phyloP scores from a whole-genome alignment of 805 yeast genomes.

The Blastobotrys attinorum region DNA sequence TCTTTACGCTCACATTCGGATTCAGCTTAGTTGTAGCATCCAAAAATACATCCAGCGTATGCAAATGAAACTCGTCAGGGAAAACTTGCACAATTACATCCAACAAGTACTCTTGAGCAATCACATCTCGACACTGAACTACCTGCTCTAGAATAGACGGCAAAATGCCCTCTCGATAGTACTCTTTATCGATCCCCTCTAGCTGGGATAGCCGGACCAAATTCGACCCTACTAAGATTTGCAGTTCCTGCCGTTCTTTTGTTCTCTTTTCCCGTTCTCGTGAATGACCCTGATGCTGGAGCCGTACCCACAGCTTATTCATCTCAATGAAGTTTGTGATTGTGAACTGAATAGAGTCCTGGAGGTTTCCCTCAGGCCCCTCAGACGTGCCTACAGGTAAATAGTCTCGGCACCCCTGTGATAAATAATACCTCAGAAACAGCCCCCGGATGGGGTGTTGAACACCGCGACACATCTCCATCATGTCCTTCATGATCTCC shows the following conservation, averaged over 20 bases:
- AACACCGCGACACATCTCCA: slow-evolving; percentile 95
- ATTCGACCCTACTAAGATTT: slow-evolving; percentile 87
- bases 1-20: slow-evolving; percentile 61
- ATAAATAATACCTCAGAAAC: slow-evolving; percentile 79
- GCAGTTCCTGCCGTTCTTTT: slow-evolving; percentile 78
- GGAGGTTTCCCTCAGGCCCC: slow-evolving; percentile 34
- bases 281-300: slow-evolving; percentile 92
- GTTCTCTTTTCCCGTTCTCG: slow-evolving; percentile 68
- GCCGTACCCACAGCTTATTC: slow-evolving; percentile 96
- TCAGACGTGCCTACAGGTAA: slow-evolving; percentile 35
- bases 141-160: slow-evolving; percentile 84
- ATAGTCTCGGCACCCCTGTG: slow-evolving; percentile 70
- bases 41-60: slow-evolving; percentile 60
- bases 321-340: slow-evolving; percentile 87
- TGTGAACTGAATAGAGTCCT: slow-evolving; percentile 70
- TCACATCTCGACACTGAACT: slow-evolving; percentile 80
- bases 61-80: slow-evolving; percentile 84
- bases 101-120: slow-evolving; percentile 86
- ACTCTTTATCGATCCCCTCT: slow-evolving; percentile 51
- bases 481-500: slow-evolving; percentile 90
- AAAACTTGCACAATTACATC: slow-evolving; percentile 92
- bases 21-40: slow-evolving; percentile 57
- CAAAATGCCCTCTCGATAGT: slow-evolving; percentile 44
- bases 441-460: slow-evolving; percentile 93
- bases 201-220: slow-evolving; percentile 82